Evolutionary conservation across 176 grass and related monocot species (phyloP).

Genomic region (Eremochloa ophiuroides): DNA sequence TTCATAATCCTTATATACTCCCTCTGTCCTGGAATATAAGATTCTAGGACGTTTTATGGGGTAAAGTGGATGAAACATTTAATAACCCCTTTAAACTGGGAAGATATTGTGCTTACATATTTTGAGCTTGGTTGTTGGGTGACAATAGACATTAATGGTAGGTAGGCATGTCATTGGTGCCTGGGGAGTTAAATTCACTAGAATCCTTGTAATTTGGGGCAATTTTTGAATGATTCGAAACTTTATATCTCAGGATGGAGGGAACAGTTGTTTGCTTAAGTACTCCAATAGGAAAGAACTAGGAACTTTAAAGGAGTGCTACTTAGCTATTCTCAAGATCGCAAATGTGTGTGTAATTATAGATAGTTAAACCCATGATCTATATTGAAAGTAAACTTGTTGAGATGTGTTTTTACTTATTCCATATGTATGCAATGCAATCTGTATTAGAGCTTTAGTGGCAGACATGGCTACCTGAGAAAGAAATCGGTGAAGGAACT

Average conservation of each 20-base stretch:
- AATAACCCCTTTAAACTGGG: not conserved
- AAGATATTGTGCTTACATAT: not conserved
- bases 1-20: not conserved
- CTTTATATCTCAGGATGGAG: too few relatives aligned
- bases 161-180: not conserved
- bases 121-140: not conserved
- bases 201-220: not conserved
- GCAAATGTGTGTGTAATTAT: not conserved
- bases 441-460: not conserved
- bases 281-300: not conserved
- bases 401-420: not conserved
- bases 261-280: not conserved
- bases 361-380: not conserved
- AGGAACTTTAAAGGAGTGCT: not conserved
- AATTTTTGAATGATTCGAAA: not conserved
- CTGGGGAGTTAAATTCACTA: not conserved
- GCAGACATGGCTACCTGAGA: not conserved
- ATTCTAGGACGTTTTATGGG: not conserved
- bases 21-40: not conserved
- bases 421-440: not conserved
- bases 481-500: not conserved
- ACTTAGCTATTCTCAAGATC: not conserved
- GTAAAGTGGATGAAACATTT: not conserved
- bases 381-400: not conserved
- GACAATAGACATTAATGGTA: not conserved